Evolutionary conservation across 768 basidiomycete species (phyloP), one percentile per base, ranked within the genome.

Genomic region (Asterophora parasitica): DNA sequence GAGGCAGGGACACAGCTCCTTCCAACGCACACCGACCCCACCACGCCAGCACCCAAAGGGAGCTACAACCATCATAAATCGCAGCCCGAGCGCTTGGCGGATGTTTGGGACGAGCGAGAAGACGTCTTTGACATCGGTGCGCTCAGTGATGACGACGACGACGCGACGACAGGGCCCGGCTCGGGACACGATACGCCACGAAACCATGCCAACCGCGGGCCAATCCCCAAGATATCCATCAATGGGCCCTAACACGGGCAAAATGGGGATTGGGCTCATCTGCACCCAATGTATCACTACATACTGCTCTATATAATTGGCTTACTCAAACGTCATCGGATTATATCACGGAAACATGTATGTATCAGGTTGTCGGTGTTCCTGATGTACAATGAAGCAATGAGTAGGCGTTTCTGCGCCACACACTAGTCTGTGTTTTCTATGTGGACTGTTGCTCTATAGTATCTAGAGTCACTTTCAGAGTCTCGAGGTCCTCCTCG

Each of bases 71-170:
- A 37, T 10, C 50, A 45, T 54, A 70, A 60, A 52, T 54, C 53
- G 27, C 59, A 65, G 42, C 75, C 53, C 23, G 59, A 65, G 42
- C 75, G 74, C 15, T 66, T 86, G 36, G 71, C 73, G 12, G 74
- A 86, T 61, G 80, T 84, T 36, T 90, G 87, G 87, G 83, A 89
- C 52, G 85, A 85, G 55, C 76, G 81, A 20, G 88, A 91, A 64
- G 85, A 88, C 46, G 52, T 85, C 28, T 88, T 90, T 61, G 81
- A 73, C 35, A 71, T 87, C 43, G 86, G 82, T 4, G 78, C 74
- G 8, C 79, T 81, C 50, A 81, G 79, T 55, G 81, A 83, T 41
- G 70, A 76, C 15, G 83, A 86, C 48, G 68, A 69, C 23, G 23
- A 61, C 28, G 48, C 44, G 17, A 52, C 37, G 33, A 52, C 59